phyloP scores from a whole-genome alignment of 2,329 filamentous ascomycete genomes.

The Pyrenophora tritici-repentis region DNA sequence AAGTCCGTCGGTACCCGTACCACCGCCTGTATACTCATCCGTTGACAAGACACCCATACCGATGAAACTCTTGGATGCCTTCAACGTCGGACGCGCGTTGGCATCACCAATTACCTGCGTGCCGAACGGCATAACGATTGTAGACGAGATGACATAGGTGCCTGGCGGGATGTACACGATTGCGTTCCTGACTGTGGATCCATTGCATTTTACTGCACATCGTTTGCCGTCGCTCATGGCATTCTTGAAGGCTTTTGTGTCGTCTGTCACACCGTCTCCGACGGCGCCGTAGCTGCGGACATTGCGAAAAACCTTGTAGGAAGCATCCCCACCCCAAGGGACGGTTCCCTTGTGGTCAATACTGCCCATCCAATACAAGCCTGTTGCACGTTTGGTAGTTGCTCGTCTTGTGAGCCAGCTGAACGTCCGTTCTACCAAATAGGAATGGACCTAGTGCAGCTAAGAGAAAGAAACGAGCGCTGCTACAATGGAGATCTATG shows the following conservation, averaged over 20 bases:
- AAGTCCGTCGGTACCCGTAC: too few relatives aligned
- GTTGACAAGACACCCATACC: too few relatives aligned
- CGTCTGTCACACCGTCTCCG: not conserved
- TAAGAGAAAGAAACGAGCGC: too few relatives aligned
- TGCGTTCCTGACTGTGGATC: not conserved
- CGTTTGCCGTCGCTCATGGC: not conserved
- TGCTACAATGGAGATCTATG: too few relatives aligned
- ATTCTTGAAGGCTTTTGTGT: not conserved
- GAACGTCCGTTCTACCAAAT: too few relatives aligned
- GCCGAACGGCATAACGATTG: not conserved
- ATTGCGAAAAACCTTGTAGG: not conserved
- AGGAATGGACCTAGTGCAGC: too few relatives aligned
- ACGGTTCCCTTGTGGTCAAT: not conserved
- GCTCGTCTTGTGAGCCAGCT: too few relatives aligned
- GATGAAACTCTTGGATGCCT: not conserved
- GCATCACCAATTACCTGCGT: not conserved
- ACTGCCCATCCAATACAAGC: not conserved
- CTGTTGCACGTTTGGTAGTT: too few relatives aligned
- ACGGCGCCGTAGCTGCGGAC: not conserved
- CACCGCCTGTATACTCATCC: too few relatives aligned
- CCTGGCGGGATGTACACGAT: slow-evolving; percentile 1
- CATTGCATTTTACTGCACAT: not conserved
- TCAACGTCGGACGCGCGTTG: not conserved
- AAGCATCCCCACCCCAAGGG: not conserved
- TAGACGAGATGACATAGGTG: not conserved